Percentiles rank a stretch among this genome's conserved stretches.
Conservation (phyloP, 1,284 basidiomycete species). For the Trametes polyzona region DNA sequence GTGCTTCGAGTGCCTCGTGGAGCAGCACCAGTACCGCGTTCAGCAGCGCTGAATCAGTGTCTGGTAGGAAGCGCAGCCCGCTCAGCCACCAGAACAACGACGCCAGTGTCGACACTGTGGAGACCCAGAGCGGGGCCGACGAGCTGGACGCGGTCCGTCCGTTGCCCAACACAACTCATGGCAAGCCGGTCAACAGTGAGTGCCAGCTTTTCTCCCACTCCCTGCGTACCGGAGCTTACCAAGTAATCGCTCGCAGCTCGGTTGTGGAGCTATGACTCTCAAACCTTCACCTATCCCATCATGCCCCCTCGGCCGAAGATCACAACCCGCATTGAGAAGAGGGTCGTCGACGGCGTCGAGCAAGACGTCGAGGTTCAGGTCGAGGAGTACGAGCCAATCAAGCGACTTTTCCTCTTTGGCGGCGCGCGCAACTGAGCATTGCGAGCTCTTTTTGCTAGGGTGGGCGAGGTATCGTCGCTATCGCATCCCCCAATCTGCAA, state of each 20-base stretch:
- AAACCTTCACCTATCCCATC: conserved; percentile 64
- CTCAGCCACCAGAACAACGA: conserved; percentile 41
- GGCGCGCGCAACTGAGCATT: conserved; percentile 30
- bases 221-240: too few species aligned
- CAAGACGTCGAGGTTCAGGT: conserved; percentile 54
- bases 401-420: conserved; percentile 55
- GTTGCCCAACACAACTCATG: conserved; percentile 29
- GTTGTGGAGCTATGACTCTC: conserved; percentile 70
- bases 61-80: conserved; percentile 42
- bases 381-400: conserved; percentile 49
- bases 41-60: conserved; percentile 11
- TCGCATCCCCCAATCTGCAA: conserved; percentile 3
- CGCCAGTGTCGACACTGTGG: conserved; percentile 28
- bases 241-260: conserved; percentile 47
- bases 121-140: conserved; percentile 45
- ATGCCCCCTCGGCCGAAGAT: conserved; percentile 59
- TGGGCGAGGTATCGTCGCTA: conserved; percentile 22
- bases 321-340: conserved; percentile 52
- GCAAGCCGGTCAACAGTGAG: conserved; percentile 36
- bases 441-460: conserved; percentile 7
- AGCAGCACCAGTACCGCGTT: conserved; percentile 20
- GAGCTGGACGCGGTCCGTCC: conserved; percentile 25
- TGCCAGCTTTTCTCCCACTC: too few species aligned
- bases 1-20: conserved; percentile 29
- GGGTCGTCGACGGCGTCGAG: conserved; percentile 56